Conservation (phyloP, 2,329 filamentous ascomycete genomes). For the Colletotrichum chrysophilum region DNA sequence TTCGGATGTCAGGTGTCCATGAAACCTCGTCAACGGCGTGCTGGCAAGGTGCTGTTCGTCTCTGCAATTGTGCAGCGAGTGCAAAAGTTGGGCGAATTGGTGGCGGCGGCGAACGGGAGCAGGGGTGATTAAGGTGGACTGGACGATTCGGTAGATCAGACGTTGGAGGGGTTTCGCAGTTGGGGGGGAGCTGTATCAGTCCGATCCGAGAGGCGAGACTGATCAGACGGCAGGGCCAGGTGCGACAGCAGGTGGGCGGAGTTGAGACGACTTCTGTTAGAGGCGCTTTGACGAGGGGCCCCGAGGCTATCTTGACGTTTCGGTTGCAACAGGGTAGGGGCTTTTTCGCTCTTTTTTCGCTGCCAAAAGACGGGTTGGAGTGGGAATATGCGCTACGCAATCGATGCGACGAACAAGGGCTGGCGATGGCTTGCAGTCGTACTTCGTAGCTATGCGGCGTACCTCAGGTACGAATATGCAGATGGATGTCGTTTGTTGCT, state of each 20-base stretch:
- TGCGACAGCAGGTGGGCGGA: conserved; percentile 30
- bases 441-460: neutral
- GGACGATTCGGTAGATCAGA: conserved; percentile 42
- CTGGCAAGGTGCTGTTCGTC: conserved; percentile 18
- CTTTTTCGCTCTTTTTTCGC: neutral
- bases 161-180: conserved; percentile 52
- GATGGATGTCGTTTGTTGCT: neutral
- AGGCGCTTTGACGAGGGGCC: conserved; percentile 46
- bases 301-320: conserved; percentile 40
- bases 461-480: neutral
- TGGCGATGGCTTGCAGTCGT: neutral
- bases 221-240: conserved; percentile 31
- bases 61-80: neutral
- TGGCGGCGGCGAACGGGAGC: conserved; percentile 25
- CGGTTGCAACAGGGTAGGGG: conserved; percentile 36
- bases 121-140: conserved; percentile 5
- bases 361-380: neutral
- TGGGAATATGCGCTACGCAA: neutral
- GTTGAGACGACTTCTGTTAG: conserved; percentile 52
- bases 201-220: conserved; percentile 24
- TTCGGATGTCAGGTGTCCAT: conserved; percentile 43
- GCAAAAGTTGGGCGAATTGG: neutral
- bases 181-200: conserved; percentile 23
- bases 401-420: neutral
- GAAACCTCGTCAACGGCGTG: conserved; percentile 39